phyloP scores from a whole-genome alignment of 352 stramenopile genomes.

The Phytophthora constricta region DNA sequence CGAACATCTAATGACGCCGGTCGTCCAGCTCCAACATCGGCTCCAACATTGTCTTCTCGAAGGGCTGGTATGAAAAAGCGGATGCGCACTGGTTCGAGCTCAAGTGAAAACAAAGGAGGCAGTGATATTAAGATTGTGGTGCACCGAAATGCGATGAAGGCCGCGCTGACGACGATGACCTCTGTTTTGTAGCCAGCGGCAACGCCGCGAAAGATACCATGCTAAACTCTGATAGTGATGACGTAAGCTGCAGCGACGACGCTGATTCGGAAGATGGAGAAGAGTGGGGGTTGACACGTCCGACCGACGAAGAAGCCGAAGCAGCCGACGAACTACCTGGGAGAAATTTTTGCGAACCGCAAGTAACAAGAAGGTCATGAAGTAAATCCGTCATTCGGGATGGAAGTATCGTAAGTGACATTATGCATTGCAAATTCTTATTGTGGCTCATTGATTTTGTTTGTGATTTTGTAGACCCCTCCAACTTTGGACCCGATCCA shows the following conservation, averaged over 20 bases:
- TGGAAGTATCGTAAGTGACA: not conserved
- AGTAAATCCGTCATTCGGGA: not conserved
- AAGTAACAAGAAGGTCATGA: not conserved
- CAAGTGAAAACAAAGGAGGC: not conserved
- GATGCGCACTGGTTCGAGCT: not conserved
- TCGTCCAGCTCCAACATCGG: too few species aligned
- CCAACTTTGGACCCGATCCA: not conserved
- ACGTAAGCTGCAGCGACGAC: not conserved
- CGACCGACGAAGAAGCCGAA: not conserved
- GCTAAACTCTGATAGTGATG: not conserved
- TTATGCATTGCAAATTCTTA: not conserved
- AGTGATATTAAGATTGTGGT: not conserved
- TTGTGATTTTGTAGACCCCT: not conserved
- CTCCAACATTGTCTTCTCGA: too few species aligned
- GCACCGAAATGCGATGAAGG: not conserved
- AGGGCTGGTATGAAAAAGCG: not conserved
- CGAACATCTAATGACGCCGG: too few species aligned
- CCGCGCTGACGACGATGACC: too few species aligned
- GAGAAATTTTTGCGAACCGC: not conserved
- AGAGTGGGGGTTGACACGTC: not conserved
- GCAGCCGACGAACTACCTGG: not conserved
- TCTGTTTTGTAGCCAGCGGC: not conserved
- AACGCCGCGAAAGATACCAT: not conserved
- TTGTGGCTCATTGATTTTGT: not conserved
- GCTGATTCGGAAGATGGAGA: not conserved